Evolutionary conservation across 495 filamentous ascomycete species (phyloP).

Genomic region (Oidiodendron maius): DNA sequence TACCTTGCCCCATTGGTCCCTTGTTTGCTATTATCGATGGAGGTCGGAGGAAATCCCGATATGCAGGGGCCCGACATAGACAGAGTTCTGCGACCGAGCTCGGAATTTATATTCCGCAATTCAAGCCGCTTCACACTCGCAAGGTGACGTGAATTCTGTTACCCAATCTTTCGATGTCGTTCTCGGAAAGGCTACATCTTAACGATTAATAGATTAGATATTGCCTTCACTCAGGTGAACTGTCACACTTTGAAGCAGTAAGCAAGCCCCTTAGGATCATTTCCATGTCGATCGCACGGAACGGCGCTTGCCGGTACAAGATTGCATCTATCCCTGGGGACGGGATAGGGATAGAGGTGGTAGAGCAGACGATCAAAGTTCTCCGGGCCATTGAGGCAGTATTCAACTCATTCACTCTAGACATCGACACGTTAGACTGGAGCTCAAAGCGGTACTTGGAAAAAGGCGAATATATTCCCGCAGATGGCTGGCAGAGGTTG

Average conservation of each 20-base stretch:
- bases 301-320: constrained; percentile 10
- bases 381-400: neutral
- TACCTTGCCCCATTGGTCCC: too few relatives aligned
- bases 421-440: neutral
- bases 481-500: neutral
- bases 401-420: neutral
- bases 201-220: neutral
- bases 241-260: neutral
- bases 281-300: neutral
- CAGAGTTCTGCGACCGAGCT: neutral
- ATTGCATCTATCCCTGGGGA: constrained; percentile 2
- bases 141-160: neutral
- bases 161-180: neutral
- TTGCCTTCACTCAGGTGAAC: neutral
- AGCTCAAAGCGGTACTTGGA: neutral
- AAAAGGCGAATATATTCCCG: neutral
- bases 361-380: neutral
- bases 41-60: neutral
- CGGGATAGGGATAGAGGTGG: neutral
- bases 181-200: neutral
- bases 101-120: neutral
- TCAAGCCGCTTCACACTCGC: neutral
- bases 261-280: neutral
- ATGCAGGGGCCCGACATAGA: neutral
- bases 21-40: too few relatives aligned